Evolutionary conservation across 148 eudicot genomes (phyloP), one percentile per base, ranked within the genome.

Genomic region (Polygonum maritimum): DNA sequence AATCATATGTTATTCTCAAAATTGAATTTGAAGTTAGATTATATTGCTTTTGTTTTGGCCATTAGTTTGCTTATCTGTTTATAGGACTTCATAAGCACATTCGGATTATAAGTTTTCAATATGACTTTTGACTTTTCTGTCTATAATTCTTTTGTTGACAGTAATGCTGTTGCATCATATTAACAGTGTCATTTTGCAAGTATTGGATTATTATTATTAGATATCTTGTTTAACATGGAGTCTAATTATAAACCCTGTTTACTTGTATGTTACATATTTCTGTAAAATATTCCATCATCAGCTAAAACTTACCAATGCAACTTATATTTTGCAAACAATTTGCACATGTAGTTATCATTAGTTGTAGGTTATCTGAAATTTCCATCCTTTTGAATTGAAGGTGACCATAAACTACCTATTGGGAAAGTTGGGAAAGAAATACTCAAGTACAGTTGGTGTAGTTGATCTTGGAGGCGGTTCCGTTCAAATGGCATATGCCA

Each of bases 401-500:
- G 99, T 95, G 72, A 92, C 98, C 7, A 86, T 95, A 75, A 95
- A 95, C 86, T 92, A 95, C 79, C 84, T 95, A 57, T 69, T 88
- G 73, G 92, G 97, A 39, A 86, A 86, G 35, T 79, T 95, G 82
- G 99, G 99, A 12, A 92, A 92, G 83, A 78, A 80, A 33, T 95
- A 88, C 80, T 77, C 91, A 2, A 38, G 76, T 69, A 95, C 99
- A 73, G 99, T 95, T 79, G 99, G 99, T 63, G 99, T 95, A 72
- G 96, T 95, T 85, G 99, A 95, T 84, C 99, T 95, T 84, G 99
- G 99, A 52, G 99, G 99, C 79, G 99, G 99, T 79, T 95, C 99
- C 76, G 99, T 95, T 81, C 99, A 95, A 81, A 95, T 95, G 99
- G 99, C 99, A 41, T 95, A 95, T 91, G 99, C 99, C 58, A 91